Evolutionary conservation across 2,329 filamentous ascomycete species (phyloP).

Genomic region (Aureobasidium namibiae): DNA sequence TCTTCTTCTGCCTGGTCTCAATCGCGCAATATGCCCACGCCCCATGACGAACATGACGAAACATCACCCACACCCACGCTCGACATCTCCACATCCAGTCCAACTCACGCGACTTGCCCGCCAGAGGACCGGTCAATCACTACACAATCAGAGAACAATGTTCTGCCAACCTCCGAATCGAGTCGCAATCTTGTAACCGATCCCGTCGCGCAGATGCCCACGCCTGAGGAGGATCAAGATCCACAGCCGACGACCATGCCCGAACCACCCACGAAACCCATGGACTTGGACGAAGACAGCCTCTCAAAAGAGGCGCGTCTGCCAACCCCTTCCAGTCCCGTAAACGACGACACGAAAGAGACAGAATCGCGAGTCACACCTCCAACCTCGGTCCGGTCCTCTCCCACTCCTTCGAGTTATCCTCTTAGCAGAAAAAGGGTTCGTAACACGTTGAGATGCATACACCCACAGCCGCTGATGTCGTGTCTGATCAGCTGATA

Average conservation of each 20-base stretch:
- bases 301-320: slow-evolving; percentile 19
- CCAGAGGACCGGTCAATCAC: slow-evolving; percentile 30
- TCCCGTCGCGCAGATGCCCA: slow-evolving; percentile 21
- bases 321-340: slow-evolving; percentile 19
- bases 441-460: slow-evolving; percentile 1
- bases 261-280: slow-evolving; percentile 28
- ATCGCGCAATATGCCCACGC: slow-evolving; percentile 12
- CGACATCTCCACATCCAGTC: slow-evolving; percentile 10
- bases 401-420: slow-evolving; percentile 20
- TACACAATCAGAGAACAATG: slow-evolving; percentile 20
- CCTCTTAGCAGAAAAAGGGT: slow-evolving; percentile 21
- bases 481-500: slow-evolving; percentile 47
- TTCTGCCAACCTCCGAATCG: not conserved
- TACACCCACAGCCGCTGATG: slow-evolving; percentile 7
- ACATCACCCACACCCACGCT: slow-evolving; percentile 1
- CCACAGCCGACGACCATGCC: slow-evolving; percentile 10
- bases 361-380: slow-evolving; percentile 22
- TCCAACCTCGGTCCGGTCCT: slow-evolving; percentile 20
- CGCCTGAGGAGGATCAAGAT: slow-evolving; percentile 16
- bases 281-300: slow-evolving; percentile 33
- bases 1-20: not conserved
- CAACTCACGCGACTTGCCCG: slow-evolving; percentile 32
- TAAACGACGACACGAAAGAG: slow-evolving; percentile 21
- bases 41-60: slow-evolving; percentile 11
- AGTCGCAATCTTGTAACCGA: not conserved